A percentile compares a stretch with the other conserved stretches of the same genome.
Evolutionary conservation across 192 early-diverging fungal genomes (phyloP).

Genomic region (Phlyctochytrium bullatum): DNA sequence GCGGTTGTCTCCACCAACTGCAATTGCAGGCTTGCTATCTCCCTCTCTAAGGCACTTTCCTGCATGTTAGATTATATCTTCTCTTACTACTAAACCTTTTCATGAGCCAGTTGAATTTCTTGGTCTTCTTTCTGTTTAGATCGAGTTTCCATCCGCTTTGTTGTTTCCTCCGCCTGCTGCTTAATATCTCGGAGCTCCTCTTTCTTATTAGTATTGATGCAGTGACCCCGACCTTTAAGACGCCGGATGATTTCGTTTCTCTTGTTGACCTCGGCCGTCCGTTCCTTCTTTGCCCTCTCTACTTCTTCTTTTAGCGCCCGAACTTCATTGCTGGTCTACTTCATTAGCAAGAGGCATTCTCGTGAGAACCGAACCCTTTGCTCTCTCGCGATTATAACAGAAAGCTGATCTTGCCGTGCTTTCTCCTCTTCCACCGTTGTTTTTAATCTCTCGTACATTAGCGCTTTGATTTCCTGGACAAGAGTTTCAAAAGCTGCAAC

Average conservation of each 20-base stretch:
- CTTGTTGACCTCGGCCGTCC: conserved; percentile 49
- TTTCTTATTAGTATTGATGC: neutral
- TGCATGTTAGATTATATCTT: conserved; percentile 7
- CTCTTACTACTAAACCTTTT: conserved; percentile 29
- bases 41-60: conserved; percentile 35
- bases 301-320: conserved; percentile 43
- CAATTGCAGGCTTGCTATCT: conserved; percentile 31
- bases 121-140: conserved; percentile 59
- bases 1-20: conserved; percentile 28
- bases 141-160: conserved; percentile 48
- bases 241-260: conserved; percentile 53
- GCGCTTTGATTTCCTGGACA: conserved; percentile 47
- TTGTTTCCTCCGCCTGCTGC: conserved; percentile 58
- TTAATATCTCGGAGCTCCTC: conserved; percentile 59
- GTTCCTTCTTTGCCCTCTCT: conserved; percentile 50
- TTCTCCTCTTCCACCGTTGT: conserved; percentile 56
- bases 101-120: conserved; percentile 43
- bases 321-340: conserved; percentile 48
- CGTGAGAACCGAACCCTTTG: conserved; percentile 39
- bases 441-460: conserved; percentile 51
- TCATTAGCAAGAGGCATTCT: neutral
- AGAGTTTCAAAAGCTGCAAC: conserved; percentile 45
- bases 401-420: conserved; percentile 48
- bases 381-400: conserved; percentile 54
- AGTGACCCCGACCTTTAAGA: conserved; percentile 44